Base-by-base conservation (phyloP, 139 green algal genomes). In the Microglena sp. region DNA sequence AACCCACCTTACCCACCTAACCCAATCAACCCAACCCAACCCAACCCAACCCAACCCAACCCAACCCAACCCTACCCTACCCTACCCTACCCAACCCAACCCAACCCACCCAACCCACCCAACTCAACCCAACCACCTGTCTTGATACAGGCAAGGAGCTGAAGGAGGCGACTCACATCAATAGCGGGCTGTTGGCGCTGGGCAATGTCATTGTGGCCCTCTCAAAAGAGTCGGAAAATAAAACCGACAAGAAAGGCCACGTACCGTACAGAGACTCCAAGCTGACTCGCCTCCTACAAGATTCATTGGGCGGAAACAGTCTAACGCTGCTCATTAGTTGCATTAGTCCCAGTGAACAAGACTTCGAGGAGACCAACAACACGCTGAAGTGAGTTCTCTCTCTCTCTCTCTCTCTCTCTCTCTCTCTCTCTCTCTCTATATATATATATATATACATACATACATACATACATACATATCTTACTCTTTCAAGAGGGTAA, bases 301-400 rank as follows among this genome's bases (percentile, higher is more conserved):
- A 91, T 70, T 86, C 80, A 15, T 73, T 91, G 44, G 82, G 82
- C 11, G 84, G 84, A 34, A 89, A 82, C 76, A 78, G 65, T 27
- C 67, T 86, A 11, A 89, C 82, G 0, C 62, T 83, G 29, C 77
- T 91, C 35, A 83, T 91, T 68, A 77, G 55, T 30, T 88, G 82
- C 72, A 85, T 88, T 65, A 80, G 66, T 30, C 68, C 69, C 53
- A 77, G 66, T 22, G 83, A 87, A 50, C 65, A 67, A 11, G 78
- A 90, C 77, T 84, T 87, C 70, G 82, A 88, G 61, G 84, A 90
- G 72, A 89, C 82, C 8, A 80, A 82, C 73, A 86, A 83, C 76
- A 90, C 84, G 2, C 77, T 90, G 22, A 86, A 88, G 70, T 72
- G 43, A 50, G 66, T 58, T 4, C 50, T 31, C 50, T 31, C 50